Evolutionary conservation across 495 filamentous ascomycete species (phyloP), one percentile per base, ranked within the genome.

Genomic region (Penicillium alfredii): DNA sequence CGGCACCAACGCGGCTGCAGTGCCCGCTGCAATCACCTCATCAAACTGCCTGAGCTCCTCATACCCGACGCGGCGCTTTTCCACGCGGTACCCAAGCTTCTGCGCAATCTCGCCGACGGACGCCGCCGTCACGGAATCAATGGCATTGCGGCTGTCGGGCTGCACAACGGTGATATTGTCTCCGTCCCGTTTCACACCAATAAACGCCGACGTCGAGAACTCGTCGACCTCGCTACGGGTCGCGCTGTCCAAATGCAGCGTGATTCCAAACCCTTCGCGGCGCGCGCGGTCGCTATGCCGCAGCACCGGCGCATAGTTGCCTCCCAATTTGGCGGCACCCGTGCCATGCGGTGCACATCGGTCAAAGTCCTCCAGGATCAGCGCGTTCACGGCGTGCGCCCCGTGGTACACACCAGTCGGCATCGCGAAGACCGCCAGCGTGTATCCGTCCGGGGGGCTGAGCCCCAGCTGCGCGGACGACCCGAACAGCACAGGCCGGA

Each of bases 381-480:
- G 60, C 5, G 80, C 84, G 56, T 82, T 76, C 7, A 94, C 86
- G 0, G 88, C 82, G 49, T 86, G 74, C 3, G 81, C 75, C 2
- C 88, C 88, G 49, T 94, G 89, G 58, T 93, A 94, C 4, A 94
- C 88, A 2, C 88, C 87, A 4, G 84, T 86, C 1, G 88, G 88
- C 44, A 90, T 67, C 0, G 88, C 87, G 42, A 77, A 94, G 17
- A 95, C 88, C 24, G 70, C 76, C 49, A 95, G 88, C 0, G 79
- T 88, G 58, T 92, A 95, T 56, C 90, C 88, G 30, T 94, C 86
- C 0, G 87, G 86, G 18, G 88, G 83, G 40, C 64, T 81, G 12
- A 95, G 61, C 0, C 86, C 86, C 30, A 94, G 62, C 58, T 94
- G 86, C 8, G 87, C 82, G 9, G 72, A 78, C 3, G 76, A 82